Conservation (phyloP, 345 rosid genomes). For the Populus ilicifolia region DNA sequence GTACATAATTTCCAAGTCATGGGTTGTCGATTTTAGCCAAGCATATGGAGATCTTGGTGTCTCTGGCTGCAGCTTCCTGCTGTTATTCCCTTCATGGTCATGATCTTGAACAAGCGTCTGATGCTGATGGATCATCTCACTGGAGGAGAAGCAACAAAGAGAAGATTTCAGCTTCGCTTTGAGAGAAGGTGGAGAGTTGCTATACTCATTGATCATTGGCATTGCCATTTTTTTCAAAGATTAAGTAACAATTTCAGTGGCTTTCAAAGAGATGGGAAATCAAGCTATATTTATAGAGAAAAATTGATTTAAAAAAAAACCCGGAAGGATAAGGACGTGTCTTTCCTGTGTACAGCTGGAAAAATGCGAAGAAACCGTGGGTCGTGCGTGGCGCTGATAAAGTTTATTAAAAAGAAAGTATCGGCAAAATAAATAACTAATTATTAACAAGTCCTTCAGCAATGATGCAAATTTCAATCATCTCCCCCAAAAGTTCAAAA, state of each 20-base stretch:
- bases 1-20: slow-evolving; percentile 40
- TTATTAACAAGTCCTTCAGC: too few relatives aligned
- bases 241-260: not conserved
- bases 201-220: slow-evolving; percentile 27
- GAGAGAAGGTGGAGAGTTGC: slow-evolving; percentile 32
- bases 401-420: not conserved
- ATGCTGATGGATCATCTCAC: not conserved
- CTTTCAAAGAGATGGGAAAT: not conserved
- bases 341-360: not conserved
- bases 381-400: slow-evolving; percentile 16
- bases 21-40: slow-evolving; percentile 42
- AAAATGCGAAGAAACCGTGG: slow-evolving; percentile 29
- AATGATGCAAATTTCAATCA: too few relatives aligned
- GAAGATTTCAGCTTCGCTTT: slow-evolving; percentile 37
- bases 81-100: not conserved
- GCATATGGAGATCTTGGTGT: slow-evolving; percentile 40
- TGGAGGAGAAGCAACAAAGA: slow-evolving; percentile 40
- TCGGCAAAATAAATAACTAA: too few relatives aligned
- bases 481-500: too few relatives aligned
- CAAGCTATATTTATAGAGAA: not conserved
- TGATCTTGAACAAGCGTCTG: not conserved
- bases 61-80: slow-evolving; percentile 5
- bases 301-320: not conserved
- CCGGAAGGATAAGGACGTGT: slow-evolving; percentile 10
- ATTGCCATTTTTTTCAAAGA: not conserved